Evolutionary conservation across 176 grass and related monocot genomes (phyloP).

Genomic region (Paspalum vaginatum): DNA sequence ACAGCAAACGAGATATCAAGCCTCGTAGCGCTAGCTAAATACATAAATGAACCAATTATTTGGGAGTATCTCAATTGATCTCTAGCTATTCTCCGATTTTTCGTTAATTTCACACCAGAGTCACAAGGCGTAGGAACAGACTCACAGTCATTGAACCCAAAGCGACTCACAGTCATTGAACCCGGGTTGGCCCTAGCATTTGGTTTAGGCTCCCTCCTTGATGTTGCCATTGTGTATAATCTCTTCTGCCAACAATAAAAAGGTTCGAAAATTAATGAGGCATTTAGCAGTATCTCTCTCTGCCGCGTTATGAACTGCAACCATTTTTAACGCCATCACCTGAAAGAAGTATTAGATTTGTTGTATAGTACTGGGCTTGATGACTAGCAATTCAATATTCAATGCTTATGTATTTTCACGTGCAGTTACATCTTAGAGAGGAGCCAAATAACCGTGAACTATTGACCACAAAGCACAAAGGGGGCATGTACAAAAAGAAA

Average conservation of each 20-base stretch:
- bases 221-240: constrained; percentile 37
- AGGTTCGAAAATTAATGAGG: neutral
- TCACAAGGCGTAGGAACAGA: too few relatives aligned
- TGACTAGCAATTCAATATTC: neutral
- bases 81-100: too few relatives aligned
- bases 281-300: neutral
- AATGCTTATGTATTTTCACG: neutral
- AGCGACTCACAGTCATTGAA: too few relatives aligned
- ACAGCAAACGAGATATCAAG: too few relatives aligned
- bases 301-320: neutral
- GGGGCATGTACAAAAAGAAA: neutral
- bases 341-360: neutral
- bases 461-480: neutral
- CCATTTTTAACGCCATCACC: neutral
- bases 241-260: neutral
- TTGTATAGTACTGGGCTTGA: neutral
- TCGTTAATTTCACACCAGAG: too few relatives aligned
- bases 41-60: too few relatives aligned
- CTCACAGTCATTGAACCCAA: too few relatives aligned
- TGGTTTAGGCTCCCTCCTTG: constrained; percentile 32
- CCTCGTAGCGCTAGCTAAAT: too few relatives aligned
- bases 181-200: constrained; percentile 17
- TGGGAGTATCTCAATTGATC: too few relatives aligned
- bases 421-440: neutral
- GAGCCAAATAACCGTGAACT: neutral